phyloP scores from a whole-genome alignment of 2,329 filamentous ascomycete species.

The Torrubiellomyces zombiae region DNA sequence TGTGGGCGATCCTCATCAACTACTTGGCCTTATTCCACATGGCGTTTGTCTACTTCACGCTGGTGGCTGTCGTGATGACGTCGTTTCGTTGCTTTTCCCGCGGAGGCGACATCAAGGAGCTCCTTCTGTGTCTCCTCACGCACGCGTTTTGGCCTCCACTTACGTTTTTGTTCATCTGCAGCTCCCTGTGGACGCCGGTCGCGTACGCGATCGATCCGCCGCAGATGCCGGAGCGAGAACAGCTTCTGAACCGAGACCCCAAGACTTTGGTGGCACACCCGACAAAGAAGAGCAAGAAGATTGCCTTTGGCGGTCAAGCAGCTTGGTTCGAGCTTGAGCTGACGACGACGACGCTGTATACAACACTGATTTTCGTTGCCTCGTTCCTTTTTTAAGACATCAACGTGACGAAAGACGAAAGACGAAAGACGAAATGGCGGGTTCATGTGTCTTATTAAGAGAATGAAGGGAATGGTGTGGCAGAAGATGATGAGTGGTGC shows the following conservation, averaged over 20 bases:
- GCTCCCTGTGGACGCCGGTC: slow-evolving; percentile 40
- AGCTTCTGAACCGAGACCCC: slow-evolving; percentile 35
- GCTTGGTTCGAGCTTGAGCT: slow-evolving; percentile 41
- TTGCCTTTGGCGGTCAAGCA: slow-evolving; percentile 34
- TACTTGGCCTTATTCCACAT: slow-evolving; percentile 40
- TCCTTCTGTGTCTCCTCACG: slow-evolving; percentile 36
- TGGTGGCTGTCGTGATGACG: slow-evolving; percentile 31
- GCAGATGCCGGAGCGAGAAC: slow-evolving; percentile 37
- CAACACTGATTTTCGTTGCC: slow-evolving; percentile 29
- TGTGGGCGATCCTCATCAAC: slow-evolving; percentile 37
- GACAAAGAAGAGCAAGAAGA: slow-evolving; percentile 33
- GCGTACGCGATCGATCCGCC: slow-evolving; percentile 45
- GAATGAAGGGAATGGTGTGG: too few species aligned
- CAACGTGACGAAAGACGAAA: too few species aligned
- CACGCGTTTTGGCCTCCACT: slow-evolving; percentile 47
- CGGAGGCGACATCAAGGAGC: slow-evolving; percentile 18
- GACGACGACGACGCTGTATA: slow-evolving; percentile 31
- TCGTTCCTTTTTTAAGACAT: slow-evolving; percentile 17
- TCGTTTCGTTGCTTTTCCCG: slow-evolving; percentile 31
- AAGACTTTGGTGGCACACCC: slow-evolving; percentile 38
- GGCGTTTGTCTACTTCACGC: slow-evolving; percentile 33
- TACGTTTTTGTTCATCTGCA: slow-evolving; percentile 37
- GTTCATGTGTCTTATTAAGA: too few species aligned
- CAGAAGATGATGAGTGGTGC: too few species aligned
- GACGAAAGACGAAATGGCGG: too few species aligned